These are phyloP conservation scores for Ustilago cynodontis DNA, from an alignment of 1,284 basidiomycete species.

Conservation along the genomic window DNA sequence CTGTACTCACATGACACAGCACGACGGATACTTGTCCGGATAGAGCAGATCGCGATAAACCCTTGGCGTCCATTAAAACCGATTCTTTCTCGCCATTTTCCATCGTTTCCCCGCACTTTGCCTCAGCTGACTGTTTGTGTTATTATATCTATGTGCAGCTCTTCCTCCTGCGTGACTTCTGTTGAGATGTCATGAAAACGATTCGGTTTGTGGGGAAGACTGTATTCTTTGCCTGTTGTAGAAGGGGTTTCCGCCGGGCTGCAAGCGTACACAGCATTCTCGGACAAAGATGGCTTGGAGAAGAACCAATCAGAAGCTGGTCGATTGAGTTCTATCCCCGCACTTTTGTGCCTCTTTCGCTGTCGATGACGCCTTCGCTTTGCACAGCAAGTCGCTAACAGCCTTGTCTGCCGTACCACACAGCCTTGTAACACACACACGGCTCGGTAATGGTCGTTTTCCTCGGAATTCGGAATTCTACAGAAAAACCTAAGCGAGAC, in stretches of 20 bases:
- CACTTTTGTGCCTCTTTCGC: not conserved
- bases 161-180: not conserved
- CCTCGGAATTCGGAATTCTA: constrained; percentile 10
- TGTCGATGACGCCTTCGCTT: not conserved
- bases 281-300: not conserved
- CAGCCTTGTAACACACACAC: too few relatives aligned
- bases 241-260: too few relatives aligned
- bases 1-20: constrained; percentile 2
- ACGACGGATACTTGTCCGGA: constrained; percentile 6
- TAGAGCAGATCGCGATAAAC: not conserved
- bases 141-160: not conserved
- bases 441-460: not conserved
- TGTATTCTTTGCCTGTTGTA: too few relatives aligned
- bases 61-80: constrained; percentile 10
- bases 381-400: too few relatives aligned
- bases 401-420: not conserved
- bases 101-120: constrained; percentile 7
- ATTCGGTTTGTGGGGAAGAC: not conserved
- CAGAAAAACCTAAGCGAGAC: not conserved
- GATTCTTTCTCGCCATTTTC: not conserved
- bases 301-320: constrained; percentile 7
- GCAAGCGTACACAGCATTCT: too few relatives aligned
- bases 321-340: constrained; percentile 4
- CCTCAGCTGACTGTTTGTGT: not conserved
- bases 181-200: not conserved